Evolutionary conservation across 345 rosid species (phyloP).

Genomic region (Anacardium occidentale): DNA sequence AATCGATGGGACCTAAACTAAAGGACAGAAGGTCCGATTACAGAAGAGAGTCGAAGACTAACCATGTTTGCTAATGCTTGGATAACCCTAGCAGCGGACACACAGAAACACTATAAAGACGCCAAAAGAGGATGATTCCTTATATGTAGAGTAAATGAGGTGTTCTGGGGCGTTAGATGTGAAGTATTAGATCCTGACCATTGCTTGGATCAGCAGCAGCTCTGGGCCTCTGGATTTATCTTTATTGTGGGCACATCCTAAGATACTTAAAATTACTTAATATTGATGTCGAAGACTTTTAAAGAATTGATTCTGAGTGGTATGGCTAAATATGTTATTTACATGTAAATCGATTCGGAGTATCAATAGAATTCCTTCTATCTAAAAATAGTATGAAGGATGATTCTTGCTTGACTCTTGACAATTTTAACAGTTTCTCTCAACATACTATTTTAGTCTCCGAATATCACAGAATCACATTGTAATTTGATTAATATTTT

Average conservation of each 20-base stretch:
- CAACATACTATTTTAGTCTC: too few species aligned
- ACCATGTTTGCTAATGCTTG: neutral
- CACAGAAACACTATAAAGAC: rapidly evolving
- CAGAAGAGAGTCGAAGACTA: neutral
- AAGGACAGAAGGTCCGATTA: neutral
- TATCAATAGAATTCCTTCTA: too few species aligned
- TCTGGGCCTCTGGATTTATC: neutral
- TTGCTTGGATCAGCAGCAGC: neutral
- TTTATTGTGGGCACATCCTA: neutral
- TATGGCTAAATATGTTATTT: too few species aligned
- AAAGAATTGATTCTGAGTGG: too few species aligned
- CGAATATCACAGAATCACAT: too few species aligned
- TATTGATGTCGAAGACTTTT: too few species aligned
- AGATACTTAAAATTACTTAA: too few species aligned
- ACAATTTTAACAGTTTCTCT: too few species aligned
- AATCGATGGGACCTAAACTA: neutral
- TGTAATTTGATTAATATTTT: too few species aligned
- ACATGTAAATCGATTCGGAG: too few species aligned
- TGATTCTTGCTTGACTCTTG: too few species aligned
- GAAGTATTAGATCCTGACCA: neutral
- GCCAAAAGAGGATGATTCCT: neutral
- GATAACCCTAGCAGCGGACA: conserved; percentile 10
- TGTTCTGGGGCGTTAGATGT: conserved; percentile 1
- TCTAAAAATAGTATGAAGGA: too few species aligned
- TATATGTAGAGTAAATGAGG: neutral